These are phyloP conservation scores for Spathaspora girioi DNA, from an alignment of 805 yeast genomes.

Conservation along the genomic window DNA sequence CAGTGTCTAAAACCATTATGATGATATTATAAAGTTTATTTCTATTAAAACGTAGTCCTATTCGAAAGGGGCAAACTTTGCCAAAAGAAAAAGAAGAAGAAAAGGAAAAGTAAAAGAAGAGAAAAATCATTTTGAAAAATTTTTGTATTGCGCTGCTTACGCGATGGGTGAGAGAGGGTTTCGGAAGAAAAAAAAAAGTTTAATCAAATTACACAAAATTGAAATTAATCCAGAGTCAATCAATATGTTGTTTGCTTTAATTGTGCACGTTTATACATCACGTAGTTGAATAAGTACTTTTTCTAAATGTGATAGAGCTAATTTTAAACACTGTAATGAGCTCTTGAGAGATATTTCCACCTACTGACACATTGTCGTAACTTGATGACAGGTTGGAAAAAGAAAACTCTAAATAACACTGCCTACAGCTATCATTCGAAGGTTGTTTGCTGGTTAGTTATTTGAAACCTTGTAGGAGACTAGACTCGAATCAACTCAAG, in stretches of 20 bases:
- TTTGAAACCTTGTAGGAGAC: no score
- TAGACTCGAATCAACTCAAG: no score
- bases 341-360: no score
- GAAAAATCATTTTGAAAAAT: background rate
- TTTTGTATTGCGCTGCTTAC: background rate
- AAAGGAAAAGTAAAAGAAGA: slow-evolving; percentile 1
- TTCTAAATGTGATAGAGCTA: no score
- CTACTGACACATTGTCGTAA: no score
- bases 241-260: background rate
- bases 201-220: background rate
- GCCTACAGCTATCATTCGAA: no score
- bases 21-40: background rate
- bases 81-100: slow-evolving; percentile 31
- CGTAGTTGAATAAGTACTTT: no score
- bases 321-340: no score
- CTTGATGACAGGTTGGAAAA: no score
- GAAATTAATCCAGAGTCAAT: background rate
- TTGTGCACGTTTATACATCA: no score
- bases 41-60: slow-evolving; percentile 2
- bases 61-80: slow-evolving; percentile 33
- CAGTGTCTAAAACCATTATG: slow-evolving; percentile 25
- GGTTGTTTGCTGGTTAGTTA: no score
- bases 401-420: no score
- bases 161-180: background rate
- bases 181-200: background rate